Evolutionary conservation across 345 rosid genomes (phyloP).

Genomic region (Euphorbia lathyris): DNA sequence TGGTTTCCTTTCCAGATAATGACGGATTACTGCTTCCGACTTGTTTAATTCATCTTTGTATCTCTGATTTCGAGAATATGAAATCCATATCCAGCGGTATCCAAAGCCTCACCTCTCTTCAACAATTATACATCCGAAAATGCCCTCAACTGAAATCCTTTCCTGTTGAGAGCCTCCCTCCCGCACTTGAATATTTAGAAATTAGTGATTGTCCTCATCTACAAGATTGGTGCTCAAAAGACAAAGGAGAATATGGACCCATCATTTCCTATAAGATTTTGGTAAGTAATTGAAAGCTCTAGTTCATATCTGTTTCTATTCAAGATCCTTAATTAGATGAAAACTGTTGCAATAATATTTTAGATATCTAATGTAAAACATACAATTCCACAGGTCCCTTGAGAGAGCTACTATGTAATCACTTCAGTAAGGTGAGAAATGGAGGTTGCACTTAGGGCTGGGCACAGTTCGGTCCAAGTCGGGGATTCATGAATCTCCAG

Average conservation of each 20-base stretch:
- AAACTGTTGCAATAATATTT: too few species aligned
- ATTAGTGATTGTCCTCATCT: slow-evolving; percentile 24
- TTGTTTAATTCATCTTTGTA: slow-evolving; percentile 9
- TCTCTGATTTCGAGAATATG: slow-evolving; percentile 8
- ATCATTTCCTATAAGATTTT: slow-evolving; percentile 17
- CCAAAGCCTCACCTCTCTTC: slow-evolving; percentile 19
- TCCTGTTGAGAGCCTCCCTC: slow-evolving; percentile 23
- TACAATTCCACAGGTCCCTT: too few species aligned
- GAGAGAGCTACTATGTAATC: too few species aligned
- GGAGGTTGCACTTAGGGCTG: too few species aligned
- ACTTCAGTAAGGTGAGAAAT: too few species aligned
- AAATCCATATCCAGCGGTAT: slow-evolving; percentile 16
- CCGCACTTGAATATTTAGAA: slow-evolving; percentile 11
- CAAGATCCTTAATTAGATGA: too few species aligned
- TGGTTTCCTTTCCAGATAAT: slow-evolving; percentile 22
- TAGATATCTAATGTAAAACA: too few species aligned
- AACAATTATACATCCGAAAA: slow-evolving; percentile 11
- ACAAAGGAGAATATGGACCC: slow-evolving; percentile 25
- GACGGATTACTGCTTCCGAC: slow-evolving; percentile 26
- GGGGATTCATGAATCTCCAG: too few species aligned
- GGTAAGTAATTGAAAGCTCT: too few species aligned
- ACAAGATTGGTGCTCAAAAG: slow-evolving; percentile 1
- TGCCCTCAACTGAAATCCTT: slow-evolving; percentile 24
- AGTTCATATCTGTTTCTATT: too few species aligned
- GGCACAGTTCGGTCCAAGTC: too few species aligned